Evolutionary conservation across 805 yeast species (phyloP), one percentile per base, ranked within the genome.

Genomic region (Ogataea angusta): DNA sequence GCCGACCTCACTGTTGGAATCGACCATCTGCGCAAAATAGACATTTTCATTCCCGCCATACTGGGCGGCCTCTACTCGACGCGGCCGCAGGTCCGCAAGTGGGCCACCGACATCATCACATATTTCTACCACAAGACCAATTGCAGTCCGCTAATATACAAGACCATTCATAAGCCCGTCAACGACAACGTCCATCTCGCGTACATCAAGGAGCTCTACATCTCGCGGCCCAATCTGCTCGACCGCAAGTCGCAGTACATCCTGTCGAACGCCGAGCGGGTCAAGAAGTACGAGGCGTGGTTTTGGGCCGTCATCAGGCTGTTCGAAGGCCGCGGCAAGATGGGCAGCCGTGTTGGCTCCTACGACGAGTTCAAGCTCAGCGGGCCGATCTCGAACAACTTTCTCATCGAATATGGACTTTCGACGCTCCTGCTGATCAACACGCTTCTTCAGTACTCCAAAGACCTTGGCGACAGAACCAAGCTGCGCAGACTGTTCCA

Each of bases 331-430:
- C 74, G 90, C 51, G 98, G 98, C 6, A 83, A 80, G 53, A 72
- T 85, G 74, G 96, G 96, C 9, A 86, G 96, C 1, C 62, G 83
- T 53, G 98, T 91, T 7, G 97, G 97, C 2, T 95, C 96, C 0
- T 82, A 87, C 43, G 93, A 83, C 8, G 97, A 91, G 50, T 73
- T 79, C 39, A 80, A 78, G 43, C 60, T 73, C 6, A 66, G 70
- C 2, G 76, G 79, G 0, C 68, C 73, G 23, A 71, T 72, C 36
- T 73, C 78, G 18, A 91, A 85, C 54, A 72, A 72, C 40, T 76
- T 80, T 41, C 64, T 87, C 18, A 64, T 75, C 45, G 79, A 76
- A 39, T 76, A 75, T 51, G 72, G 76, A 29, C 59, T 73, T 30
- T 68, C 77, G 12, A 71, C 79, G 1, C 62, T 75, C 66, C 59